Percentiles rank a stretch among this genome's conserved stretches.
Evolutionary conservation across 2,329 filamentous ascomycete genomes (phyloP).

Genomic region (Fonsecaea erecta): DNA sequence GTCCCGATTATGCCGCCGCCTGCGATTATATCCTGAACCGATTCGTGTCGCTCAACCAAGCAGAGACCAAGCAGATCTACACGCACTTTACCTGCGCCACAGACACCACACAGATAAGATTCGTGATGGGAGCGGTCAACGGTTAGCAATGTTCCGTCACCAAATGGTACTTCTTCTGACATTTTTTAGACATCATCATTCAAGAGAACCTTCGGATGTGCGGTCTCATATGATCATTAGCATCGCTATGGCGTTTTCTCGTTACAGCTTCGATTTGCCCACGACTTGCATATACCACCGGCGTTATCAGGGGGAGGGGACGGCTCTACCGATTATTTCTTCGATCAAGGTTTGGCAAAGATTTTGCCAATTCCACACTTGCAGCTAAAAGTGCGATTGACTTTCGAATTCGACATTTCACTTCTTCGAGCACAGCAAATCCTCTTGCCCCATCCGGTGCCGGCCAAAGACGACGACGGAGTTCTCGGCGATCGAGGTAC

Average conservation of each 20-base stretch:
- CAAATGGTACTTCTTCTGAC: constrained; percentile 49
- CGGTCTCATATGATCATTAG: constrained; percentile 76
- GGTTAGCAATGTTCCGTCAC: constrained; percentile 62
- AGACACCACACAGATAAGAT: constrained; percentile 97
- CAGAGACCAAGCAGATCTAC: constrained; percentile 99
- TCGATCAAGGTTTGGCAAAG: constrained; percentile 4
- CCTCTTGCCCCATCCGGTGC: neutral
- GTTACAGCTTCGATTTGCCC: constrained; percentile 24
- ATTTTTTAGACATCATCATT: constrained; percentile 87
- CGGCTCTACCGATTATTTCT: constrained; percentile 15
- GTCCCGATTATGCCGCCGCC: constrained; percentile 90
- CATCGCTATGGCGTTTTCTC: constrained; percentile 19
- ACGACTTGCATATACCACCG: constrained; percentile 34
- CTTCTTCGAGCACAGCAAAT: neutral
- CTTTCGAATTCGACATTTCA: neutral
- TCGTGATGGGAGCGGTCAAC: constrained; percentile 99
- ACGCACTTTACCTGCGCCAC: constrained; percentile 99
- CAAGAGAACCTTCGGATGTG: constrained; percentile 98
- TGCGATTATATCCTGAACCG: constrained; percentile 99
- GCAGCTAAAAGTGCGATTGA: neutral
- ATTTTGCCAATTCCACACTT: constrained; percentile 7
- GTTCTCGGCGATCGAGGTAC: constrained; percentile 4
- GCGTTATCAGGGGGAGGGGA: constrained; percentile 19
- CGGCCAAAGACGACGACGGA: neutral
- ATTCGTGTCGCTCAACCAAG: constrained; percentile 97